Evolutionary conservation across 1,284 basidiomycete species (phyloP), one percentile per base, ranked within the genome.

Genomic region (Malassezia japonica): DNA sequence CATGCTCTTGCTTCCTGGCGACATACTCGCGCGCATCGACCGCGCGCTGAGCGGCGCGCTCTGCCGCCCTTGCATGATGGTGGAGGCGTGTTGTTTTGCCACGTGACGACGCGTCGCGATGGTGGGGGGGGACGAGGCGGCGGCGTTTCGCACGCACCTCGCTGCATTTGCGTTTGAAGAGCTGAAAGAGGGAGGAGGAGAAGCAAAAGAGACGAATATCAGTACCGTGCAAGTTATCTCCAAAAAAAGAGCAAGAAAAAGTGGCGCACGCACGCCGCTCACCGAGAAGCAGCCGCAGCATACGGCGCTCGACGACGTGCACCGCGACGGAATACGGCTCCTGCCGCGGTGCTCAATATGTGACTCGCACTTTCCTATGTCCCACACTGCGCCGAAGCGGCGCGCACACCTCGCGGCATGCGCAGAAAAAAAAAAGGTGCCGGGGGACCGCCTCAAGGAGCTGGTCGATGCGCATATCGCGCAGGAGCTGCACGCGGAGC

Each of bases 291-390:
- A n/a, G n/a, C n/a, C n/a, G n/a, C n/a, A n/a, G n/a, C n/a, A n/a
- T n/a, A n/a, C n/a, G n/a, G n/a, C n/a, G n/a, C n/a, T n/a, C n/a
- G n/a, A n/a, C n/a, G n/a, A n/a, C n/a, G n/a, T n/a, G n/a, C n/a
- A n/a, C n/a, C 40, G 40, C 23, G 40, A 42, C 24, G 8, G 24
- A 3, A 31, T 49, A 5, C 50, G 50, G 6, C 31, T 35, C 7
- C 33, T 52, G 13, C 39, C 44, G 32, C 34, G 44, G 8, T 52
- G 50, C 38, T 18, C 44, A 13, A 1, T 52, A 21, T 52, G 50
- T 25, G 24, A 16, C 10, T 37, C 44, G 29, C 36, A 46, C 33
- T 46, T 46, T 27, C 28, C 36, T 25, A 27, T 37, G 5, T 31
- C 37, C 6, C 33, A 42, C 8, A 34, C 20, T 9, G 45, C 39